Percentiles rank a stretch among this genome's conserved stretches.
Conservation (phyloP, 805 yeast genomes). For the Teunomyces kruisii region DNA sequence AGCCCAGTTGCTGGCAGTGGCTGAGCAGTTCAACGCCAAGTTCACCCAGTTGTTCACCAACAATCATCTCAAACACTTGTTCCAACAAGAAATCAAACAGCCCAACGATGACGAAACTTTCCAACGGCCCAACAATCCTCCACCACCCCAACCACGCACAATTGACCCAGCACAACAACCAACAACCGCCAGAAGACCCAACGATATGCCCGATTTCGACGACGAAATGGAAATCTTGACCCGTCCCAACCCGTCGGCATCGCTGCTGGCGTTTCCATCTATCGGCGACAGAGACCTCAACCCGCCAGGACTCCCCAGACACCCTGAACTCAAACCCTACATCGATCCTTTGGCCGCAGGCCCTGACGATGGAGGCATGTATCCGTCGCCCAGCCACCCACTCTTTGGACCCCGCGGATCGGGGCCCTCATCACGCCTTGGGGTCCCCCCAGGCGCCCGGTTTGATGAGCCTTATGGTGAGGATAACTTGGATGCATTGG, state of each 20-base stretch:
- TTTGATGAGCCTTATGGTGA: constrained; percentile 52
- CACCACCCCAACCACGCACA: constrained; percentile 2
- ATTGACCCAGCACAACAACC: constrained; percentile 5
- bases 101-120: neutral
- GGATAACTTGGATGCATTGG: constrained; percentile 44
- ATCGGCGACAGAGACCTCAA: constrained; percentile 54
- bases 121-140: neutral
- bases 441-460: constrained; percentile 49
- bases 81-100: neutral
- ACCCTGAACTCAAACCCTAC: constrained; percentile 45
- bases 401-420: constrained; percentile 33
- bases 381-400: constrained; percentile 53
- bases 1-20: neutral
- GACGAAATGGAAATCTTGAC: constrained; percentile 48
- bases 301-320: constrained; percentile 42
- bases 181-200: constrained; percentile 16
- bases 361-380: constrained; percentile 50
- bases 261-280: constrained; percentile 18
- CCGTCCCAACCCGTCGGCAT: constrained; percentile 7
- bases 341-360: constrained; percentile 40
- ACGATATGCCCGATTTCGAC: constrained; percentile 52
- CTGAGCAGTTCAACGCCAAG: neutral
- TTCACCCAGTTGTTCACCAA: neutral
- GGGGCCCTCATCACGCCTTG: constrained; percentile 29
- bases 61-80: neutral